Percentiles rank a stretch among this genome's conserved stretches.
These are phyloP conservation scores for Yamagishiella unicocca DNA, from an alignment of 139 green algal species.

Conservation along the genomic window DNA sequence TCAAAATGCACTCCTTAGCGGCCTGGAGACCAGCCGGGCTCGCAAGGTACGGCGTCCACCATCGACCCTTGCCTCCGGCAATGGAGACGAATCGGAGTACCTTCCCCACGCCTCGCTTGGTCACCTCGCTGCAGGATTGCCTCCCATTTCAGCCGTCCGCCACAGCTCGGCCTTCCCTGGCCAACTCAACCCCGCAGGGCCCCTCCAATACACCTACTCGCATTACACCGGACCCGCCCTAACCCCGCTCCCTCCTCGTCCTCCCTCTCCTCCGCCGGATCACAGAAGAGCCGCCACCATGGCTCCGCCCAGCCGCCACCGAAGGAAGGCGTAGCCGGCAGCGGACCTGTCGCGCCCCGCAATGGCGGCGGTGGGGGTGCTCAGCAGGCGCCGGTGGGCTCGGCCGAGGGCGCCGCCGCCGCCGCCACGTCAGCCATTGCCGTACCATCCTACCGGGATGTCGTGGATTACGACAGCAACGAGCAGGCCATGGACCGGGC, in stretches of 20 bases:
- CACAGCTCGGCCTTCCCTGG: too few relatives aligned
- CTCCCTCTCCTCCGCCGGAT: too few relatives aligned
- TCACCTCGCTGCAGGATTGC: too few relatives aligned
- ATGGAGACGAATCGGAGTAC: too few relatives aligned
- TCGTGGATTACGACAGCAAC: constrained; percentile 32
- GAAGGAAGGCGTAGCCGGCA: neutral
- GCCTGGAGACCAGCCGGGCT: constrained; percentile 16
- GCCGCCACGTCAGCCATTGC: constrained; percentile 7
- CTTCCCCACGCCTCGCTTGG: too few relatives aligned
- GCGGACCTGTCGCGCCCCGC: neutral
- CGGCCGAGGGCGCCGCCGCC: neutral
- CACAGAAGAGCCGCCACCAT: constrained; percentile 3
- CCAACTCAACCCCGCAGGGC: too few relatives aligned
- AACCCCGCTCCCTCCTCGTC: too few relatives aligned
- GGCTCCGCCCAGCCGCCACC: neutral
- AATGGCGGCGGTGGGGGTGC: neutral
- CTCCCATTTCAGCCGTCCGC: too few relatives aligned
- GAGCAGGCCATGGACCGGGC: constrained; percentile 38
- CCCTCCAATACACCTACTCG: too few relatives aligned
- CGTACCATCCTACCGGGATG: constrained; percentile 33
- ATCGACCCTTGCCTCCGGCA: too few relatives aligned
- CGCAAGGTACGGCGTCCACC: constrained; percentile 31
- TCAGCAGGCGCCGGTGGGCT: neutral
- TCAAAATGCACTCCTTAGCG: neutral
- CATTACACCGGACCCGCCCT: too few relatives aligned